Evolutionary conservation across 1,284 basidiomycete species (phyloP).

Genomic region (Leccinum fallax): DNA sequence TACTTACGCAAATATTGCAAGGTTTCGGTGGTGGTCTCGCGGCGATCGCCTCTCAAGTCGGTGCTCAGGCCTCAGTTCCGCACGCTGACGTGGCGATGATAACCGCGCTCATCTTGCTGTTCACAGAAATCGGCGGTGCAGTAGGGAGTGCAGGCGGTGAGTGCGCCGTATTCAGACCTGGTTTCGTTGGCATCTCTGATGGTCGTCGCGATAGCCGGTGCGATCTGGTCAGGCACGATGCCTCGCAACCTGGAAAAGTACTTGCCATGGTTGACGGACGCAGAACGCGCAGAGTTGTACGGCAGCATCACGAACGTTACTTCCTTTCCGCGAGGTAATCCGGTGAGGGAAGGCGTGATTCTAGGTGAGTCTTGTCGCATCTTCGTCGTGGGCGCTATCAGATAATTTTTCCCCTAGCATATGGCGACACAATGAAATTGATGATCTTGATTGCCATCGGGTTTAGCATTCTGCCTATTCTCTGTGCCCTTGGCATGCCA

Average conservation of each 20-base stretch:
- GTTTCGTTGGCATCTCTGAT: not conserved
- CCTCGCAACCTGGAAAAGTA: conserved; percentile 50
- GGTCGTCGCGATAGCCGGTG: conserved; percentile 36
- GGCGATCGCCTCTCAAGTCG: conserved; percentile 68
- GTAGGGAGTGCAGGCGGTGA: conserved; percentile 68
- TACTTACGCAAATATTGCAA: conserved; percentile 76
- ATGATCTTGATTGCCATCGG: conserved; percentile 38
- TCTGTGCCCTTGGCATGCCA: conserved; percentile 29
- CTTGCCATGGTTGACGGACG: conserved; percentile 41
- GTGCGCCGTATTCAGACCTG: conserved; percentile 21
- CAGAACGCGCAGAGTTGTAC: conserved; percentile 38
- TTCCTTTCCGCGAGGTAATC: conserved; percentile 42
- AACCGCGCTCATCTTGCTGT: conserved; percentile 79
- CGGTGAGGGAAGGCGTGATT: conserved; percentile 52
- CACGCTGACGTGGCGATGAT: conserved; percentile 81
- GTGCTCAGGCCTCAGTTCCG: conserved; percentile 76
- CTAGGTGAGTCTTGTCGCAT: conserved; percentile 27
- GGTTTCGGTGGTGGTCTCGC: conserved; percentile 82
- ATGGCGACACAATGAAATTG: conserved; percentile 46
- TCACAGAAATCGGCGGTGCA: conserved; percentile 78
- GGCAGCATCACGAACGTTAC: conserved; percentile 48
- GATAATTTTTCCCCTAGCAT: conserved; percentile 29
- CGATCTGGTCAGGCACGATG: conserved; percentile 54
- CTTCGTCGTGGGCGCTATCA: not conserved
- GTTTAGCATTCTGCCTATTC: conserved; percentile 28